A percentile compares a stretch with the other conserved stretches of the same genome.
Conservation (phyloP, 2,329 filamentous ascomycete genomes). For the Triangularia verruculosa region DNA sequence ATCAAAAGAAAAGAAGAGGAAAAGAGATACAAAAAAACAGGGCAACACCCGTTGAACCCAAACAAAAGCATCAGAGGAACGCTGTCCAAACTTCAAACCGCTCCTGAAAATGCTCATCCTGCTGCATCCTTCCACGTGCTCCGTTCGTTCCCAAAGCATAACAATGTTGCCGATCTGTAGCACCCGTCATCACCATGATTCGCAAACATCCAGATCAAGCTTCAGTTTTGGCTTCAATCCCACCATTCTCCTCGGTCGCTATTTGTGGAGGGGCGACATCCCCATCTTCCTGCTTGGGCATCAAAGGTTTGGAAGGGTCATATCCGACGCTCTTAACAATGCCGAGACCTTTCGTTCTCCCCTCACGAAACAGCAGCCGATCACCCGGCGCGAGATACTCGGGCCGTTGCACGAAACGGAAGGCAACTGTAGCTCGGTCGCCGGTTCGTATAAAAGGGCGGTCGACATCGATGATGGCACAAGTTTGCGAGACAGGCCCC, state of each 20-base stretch:
- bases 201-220: neutral
- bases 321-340: slow-evolving; percentile 93
- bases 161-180: neutral
- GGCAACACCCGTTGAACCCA: neutral
- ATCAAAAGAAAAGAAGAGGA: neutral
- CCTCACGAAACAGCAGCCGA: slow-evolving; percentile 87
- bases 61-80: neutral
- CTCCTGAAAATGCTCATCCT: neutral
- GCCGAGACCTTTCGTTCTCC: slow-evolving; percentile 88
- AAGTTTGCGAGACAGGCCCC: slow-evolving; percentile 91
- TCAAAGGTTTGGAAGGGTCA: slow-evolving; percentile 57
- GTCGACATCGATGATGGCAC: slow-evolving; percentile 95
- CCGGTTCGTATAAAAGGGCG: slow-evolving; percentile 92
- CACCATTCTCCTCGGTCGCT: neutral
- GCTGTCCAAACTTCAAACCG: neutral
- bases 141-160: neutral
- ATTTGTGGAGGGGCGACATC: slow-evolving; percentile 5
- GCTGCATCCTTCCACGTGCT: neutral
- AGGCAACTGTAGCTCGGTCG: slow-evolving; percentile 90
- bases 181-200: neutral
- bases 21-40: neutral
- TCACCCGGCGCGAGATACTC: slow-evolving; percentile 90
- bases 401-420: slow-evolving; percentile 89
- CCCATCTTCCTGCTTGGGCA: slow-evolving; percentile 19
- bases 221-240: neutral